A percentile compares a stretch with the other conserved stretches of the same genome.
Conservation (phyloP, 345 rosid genomes). For the Citrus glauca region DNA sequence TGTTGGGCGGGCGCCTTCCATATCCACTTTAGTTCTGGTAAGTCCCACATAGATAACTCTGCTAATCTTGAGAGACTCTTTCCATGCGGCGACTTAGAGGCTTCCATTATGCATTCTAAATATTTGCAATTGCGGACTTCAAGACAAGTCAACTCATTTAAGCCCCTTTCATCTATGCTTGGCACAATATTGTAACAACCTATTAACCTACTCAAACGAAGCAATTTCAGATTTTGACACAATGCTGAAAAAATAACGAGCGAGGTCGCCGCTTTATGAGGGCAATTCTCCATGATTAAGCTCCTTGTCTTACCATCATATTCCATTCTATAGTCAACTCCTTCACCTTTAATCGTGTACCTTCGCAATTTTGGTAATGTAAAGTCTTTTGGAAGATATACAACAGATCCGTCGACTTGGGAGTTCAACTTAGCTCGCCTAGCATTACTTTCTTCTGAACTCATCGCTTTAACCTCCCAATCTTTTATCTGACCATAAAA, state of each 20-base stretch:
- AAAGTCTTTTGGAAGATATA: not conserved
- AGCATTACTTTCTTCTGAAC: not conserved
- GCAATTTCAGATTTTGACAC: not conserved
- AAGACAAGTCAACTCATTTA: constrained; percentile 1
- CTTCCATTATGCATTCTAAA: not conserved
- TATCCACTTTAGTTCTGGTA: too few species aligned
- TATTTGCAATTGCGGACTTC: not conserved
- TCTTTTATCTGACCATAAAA: not conserved
- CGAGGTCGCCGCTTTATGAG: not conserved
- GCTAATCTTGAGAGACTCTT: too few species aligned
- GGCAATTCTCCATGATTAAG: accelerated
- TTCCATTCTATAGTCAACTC: too few species aligned
- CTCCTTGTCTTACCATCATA: accelerated
- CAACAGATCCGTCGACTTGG: not conserved
- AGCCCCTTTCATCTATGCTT: not conserved
- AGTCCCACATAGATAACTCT: too few species aligned
- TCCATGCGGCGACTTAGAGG: too few species aligned
- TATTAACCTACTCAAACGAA: accelerated
- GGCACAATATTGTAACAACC: not conserved
- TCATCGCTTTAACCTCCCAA: not conserved
- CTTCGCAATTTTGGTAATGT: not conserved
- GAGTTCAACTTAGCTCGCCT: not conserved
- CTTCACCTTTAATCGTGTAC: not conserved
- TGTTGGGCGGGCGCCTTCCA: too few species aligned
- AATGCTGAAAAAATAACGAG: not conserved